Conservation (phyloP, 2,329 filamentous ascomycete species). For the Stemphylium lycopersici region DNA sequence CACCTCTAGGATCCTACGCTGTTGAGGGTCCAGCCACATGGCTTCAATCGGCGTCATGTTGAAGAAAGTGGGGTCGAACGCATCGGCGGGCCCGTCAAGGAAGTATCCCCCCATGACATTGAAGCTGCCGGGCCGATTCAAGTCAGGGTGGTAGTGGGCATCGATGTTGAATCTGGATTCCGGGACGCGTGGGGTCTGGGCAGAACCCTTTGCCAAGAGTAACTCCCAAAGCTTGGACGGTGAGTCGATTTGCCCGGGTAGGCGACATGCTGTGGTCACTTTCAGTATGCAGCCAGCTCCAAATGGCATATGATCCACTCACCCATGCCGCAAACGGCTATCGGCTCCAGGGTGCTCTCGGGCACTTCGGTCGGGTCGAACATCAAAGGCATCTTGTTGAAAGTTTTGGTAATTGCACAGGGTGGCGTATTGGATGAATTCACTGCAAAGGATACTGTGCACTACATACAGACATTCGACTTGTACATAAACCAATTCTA, state of each 20-base stretch:
- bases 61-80: constrained; percentile 17
- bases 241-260: background rate
- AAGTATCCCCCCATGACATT: constrained; percentile 3
- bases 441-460: too few species aligned
- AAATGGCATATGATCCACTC: background rate
- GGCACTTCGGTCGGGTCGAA: too few species aligned
- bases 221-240: background rate
- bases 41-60: constrained; percentile 16
- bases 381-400: too few species aligned
- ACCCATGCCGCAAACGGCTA: background rate
- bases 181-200: background rate
- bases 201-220: background rate
- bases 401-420: too few species aligned
- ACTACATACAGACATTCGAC: too few species aligned
- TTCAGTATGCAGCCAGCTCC: background rate
- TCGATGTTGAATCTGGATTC: constrained; percentile 3
- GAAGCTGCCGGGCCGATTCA: background rate
- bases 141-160: background rate
- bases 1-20: constrained; percentile 29
- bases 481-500: too few species aligned
- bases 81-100: background rate
- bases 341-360: background rate
- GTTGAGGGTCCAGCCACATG: constrained; percentile 24
- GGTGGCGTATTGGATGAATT: too few species aligned
- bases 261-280: background rate